These are phyloP conservation scores for Geotrichum macrosporum DNA, from an alignment of 1,139 yeast genomes.

Conservation along the genomic window DNA sequence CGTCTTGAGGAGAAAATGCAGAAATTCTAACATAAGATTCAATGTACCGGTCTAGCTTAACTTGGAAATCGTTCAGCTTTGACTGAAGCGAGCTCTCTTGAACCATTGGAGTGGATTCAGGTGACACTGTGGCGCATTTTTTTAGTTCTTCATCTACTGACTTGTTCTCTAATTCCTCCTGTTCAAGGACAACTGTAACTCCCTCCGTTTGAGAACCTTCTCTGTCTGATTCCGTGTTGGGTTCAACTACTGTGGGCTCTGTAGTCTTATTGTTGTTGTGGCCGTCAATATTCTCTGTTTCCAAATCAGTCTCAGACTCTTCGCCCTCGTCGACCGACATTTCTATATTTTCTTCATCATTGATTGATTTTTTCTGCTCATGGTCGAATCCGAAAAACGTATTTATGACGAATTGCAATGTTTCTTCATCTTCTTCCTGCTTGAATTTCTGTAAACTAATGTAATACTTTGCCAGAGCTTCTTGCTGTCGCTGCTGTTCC, in stretches of 20 bases:
- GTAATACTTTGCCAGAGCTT: no score
- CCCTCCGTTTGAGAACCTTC: background rate
- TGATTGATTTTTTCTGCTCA: no score
- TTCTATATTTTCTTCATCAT: no score
- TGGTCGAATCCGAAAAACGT: no score
- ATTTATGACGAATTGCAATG: no score
- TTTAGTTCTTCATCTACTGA: background rate
- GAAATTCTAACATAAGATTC: background rate
- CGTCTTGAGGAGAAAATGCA: background rate
- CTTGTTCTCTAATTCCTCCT: background rate
- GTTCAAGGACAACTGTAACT: background rate
- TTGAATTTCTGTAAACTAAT: no score
- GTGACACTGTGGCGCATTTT: background rate
- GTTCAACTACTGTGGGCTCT: background rate
- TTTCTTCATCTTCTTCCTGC: no score
- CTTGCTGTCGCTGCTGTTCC: no score
- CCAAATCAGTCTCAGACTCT: constrained; percentile 1
- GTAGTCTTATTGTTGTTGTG: background rate
- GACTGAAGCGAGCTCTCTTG: no score
- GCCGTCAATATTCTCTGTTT: background rate
- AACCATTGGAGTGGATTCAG: no score
- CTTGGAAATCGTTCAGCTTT: background rate
- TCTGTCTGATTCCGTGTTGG: background rate
- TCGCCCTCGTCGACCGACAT: no score
- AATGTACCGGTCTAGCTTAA: background rate